Evolutionary conservation across 345 rosid genomes (phyloP).

Genomic region (Anacardium occidentale): DNA sequence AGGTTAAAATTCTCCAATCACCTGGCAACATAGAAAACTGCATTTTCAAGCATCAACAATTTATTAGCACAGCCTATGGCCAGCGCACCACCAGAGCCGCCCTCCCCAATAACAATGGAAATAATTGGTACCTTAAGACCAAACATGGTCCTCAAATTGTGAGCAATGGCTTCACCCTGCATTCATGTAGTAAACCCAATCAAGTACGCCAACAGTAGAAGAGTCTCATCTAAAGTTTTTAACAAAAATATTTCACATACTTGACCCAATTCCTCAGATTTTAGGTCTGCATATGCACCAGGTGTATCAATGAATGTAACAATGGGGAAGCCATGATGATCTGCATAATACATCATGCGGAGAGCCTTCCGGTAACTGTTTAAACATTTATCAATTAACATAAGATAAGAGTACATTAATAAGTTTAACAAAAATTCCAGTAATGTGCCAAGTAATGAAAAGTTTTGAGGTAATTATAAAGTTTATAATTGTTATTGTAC

Average conservation of each 20-base stretch:
- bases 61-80: slow-evolving; percentile 97
- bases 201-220: slow-evolving; percentile 22
- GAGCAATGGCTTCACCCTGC: slow-evolving; percentile 98
- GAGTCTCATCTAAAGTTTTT: slow-evolving; percentile 1
- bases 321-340: slow-evolving; percentile 79
- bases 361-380: slow-evolving; percentile 85
- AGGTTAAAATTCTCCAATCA: slow-evolving; percentile 26
- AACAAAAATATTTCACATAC: slow-evolving; percentile 30
- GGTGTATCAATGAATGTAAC: slow-evolving; percentile 84
- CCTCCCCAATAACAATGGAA: slow-evolving; percentile 95
- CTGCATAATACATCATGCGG: slow-evolving; percentile 85
- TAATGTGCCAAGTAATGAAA: slow-evolving; percentile 3
- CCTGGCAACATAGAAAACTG: slow-evolving; percentile 98
- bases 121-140: slow-evolving; percentile 92
- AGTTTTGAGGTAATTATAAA: background rate
- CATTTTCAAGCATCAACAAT: slow-evolving; percentile 91
- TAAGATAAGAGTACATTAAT: slow-evolving; percentile 15
- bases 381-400: slow-evolving; percentile 14
- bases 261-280: slow-evolving; percentile 78
- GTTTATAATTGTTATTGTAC: slow-evolving; percentile 18
- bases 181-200: slow-evolving; percentile 20
- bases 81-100: slow-evolving; percentile 99
- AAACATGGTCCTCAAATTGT: slow-evolving; percentile 91
- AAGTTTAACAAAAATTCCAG: background rate
- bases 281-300: slow-evolving; percentile 78